Base-by-base conservation (phyloP, 495 filamentous ascomycete genomes). In the Amorphotheca resinae region DNA sequence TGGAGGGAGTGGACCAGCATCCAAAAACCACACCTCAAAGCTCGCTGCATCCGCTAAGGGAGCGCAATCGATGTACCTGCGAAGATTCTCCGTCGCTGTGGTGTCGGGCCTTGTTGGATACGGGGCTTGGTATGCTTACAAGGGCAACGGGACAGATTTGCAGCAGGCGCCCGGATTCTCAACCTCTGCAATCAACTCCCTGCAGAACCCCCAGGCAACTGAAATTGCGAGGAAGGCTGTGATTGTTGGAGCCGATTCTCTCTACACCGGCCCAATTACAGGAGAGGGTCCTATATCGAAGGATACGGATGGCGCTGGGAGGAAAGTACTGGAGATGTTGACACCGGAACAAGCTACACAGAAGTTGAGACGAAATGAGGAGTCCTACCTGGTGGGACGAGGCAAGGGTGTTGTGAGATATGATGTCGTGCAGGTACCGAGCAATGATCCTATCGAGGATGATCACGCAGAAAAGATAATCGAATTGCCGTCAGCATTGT, bases 401-500 rank as follows among this genome's bases (percentile, higher is more conserved):
- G 91, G 89, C 18, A 73, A 84, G 56, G 91, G 91, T 14, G 88
- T 99, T 26, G 77, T 94, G 48, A 77, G 91, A 33, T 99, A 99
- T 56, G 91, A 99, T 61, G 69, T 94, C n/a, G 83, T 86, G 17
- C 91, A 96, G 61, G 72, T 96, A 44, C 80, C 87, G 2, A 93
- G 85, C 61, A 99, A 99, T 59, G 84, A 94, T 49, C 91, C 91
- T 0, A 99, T 99, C 46, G 91, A 99, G 63, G 91, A 99, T 56
- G 91, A 99, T 56, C 91, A 99, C 58, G 78, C 82, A 22, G 93
- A 96, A 65, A 93, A 93, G 72, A 93, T 96, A 46, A 83, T 96
- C 31, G 87, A 98, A 63, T 73, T 95, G 9, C 79, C 83, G 2
- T 61, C 72, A 20, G 66, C 60, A 40, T 42, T 34, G 48, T 49